A percentile compares a stretch with the other conserved stretches of the same genome.
These are phyloP conservation scores for Neurospora sp. DNA, from an alignment of 495 filamentous ascomycete genomes.

Conservation along the genomic window DNA sequence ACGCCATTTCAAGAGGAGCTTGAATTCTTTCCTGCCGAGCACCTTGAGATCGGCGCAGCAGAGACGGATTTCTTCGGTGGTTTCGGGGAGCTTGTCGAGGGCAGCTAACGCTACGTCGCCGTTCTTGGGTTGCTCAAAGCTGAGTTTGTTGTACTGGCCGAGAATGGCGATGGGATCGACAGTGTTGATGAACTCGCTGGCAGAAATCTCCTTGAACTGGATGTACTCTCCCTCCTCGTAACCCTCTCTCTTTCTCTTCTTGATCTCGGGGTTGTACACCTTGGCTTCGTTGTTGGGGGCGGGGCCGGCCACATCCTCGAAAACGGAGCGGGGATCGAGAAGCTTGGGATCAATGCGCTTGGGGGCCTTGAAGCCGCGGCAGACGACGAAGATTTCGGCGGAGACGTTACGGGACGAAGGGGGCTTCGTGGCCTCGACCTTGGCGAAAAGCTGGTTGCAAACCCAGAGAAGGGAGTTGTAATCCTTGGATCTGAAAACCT, in stretches of 20 bases:
- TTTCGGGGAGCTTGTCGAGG: conserved; percentile 82
- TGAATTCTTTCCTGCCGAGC: conserved; percentile 89
- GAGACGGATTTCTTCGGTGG: conserved; percentile 71
- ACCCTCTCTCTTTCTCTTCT: conserved; percentile 93
- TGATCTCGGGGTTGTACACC: conserved; percentile 93
- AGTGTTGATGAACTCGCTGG: conserved; percentile 90
- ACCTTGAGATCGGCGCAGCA: conserved; percentile 88
- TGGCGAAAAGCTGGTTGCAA: conserved; percentile 89
- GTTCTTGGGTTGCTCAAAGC: conserved; percentile 64
- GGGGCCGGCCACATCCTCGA: conserved; percentile 82
- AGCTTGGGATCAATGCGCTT: conserved; percentile 88
- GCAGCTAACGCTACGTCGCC: conserved; percentile 82
- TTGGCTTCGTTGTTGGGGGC: conserved; percentile 95
- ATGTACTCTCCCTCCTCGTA: conserved; percentile 95
- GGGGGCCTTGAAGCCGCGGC: conserved; percentile 78
- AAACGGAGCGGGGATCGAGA: conserved; percentile 81
- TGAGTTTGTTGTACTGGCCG: conserved; percentile 71
- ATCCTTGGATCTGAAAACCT: conserved; percentile 96
- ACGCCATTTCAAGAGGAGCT: conserved; percentile 84
- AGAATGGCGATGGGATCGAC: conserved; percentile 94
- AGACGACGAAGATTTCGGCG: conserved; percentile 97
- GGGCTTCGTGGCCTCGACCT: conserved; percentile 94
- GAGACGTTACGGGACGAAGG: conserved; percentile 92
- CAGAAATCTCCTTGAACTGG: conserved; percentile 79
- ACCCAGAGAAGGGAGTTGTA: conserved; percentile 96